A percentile compares a stretch with the other conserved stretches of the same genome.
Evolutionary conservation across 805 yeast genomes (phyloP).

Genomic region (Zygoascus flipseniorum): DNA sequence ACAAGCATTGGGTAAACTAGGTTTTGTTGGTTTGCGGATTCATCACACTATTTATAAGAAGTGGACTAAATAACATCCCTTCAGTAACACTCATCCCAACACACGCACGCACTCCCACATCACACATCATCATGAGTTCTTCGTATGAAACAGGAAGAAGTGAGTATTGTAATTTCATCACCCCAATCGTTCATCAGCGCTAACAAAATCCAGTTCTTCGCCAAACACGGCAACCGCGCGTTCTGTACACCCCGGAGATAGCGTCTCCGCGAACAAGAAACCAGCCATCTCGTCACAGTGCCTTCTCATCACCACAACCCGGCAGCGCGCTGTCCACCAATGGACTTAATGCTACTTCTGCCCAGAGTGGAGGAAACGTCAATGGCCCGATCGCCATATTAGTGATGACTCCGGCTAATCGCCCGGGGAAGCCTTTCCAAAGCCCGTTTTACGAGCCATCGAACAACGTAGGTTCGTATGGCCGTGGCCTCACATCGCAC

Average conservation of each 20-base stretch:
- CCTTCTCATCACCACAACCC: neutral
- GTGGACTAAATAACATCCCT: no score
- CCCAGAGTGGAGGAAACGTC: constrained; percentile 1
- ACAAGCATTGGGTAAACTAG: neutral
- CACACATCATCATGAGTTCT: neutral
- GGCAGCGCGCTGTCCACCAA: neutral
- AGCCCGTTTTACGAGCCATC: constrained; percentile 18
- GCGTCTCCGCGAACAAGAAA: constrained; percentile 2
- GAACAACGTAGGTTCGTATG: neutral
- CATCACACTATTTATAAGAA: no score
- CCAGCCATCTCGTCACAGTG: neutral
- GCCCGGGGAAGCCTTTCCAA: constrained; percentile 23
- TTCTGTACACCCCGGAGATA: constrained; percentile 5
- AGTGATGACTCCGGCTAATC: constrained; percentile 27
- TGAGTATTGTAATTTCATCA: neutral
- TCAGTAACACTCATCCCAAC: no score
- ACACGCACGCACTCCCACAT: neutral
- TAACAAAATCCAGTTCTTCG: constrained; percentile 3
- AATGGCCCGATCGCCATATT: constrained; percentile 21
- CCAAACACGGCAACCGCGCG: constrained; percentile 7
- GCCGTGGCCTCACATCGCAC: constrained; percentile 9
- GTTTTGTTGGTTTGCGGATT: no score
- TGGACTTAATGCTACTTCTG: neutral
- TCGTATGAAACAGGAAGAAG: neutral
- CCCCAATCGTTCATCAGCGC: no score